Conservation (phyloP, 169 alveolate species). For the Cryptosporidium parvum region DNA sequence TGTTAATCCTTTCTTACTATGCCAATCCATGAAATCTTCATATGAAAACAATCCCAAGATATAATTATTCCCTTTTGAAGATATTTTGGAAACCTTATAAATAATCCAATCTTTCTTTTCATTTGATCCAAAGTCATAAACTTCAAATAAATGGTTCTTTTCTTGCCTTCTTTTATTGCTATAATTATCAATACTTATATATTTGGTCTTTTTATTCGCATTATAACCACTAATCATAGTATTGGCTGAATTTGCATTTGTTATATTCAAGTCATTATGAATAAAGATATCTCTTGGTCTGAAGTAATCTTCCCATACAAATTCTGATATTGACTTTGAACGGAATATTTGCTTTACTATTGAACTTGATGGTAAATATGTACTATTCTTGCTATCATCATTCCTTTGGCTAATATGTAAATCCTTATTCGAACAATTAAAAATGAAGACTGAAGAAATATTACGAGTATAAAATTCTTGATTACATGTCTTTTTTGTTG, state of each 20-base stretch:
- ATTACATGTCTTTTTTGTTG: background rate
- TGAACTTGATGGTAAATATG: background rate
- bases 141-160: conserved; percentile 23
- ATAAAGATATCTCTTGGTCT: conserved; percentile 31
- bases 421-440: conserved; percentile 29
- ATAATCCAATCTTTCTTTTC: conserved; percentile 52
- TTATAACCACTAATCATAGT: background rate
- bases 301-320: conserved; percentile 49
- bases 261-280: background rate
- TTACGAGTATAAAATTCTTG: background rate
- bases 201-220: conserved; percentile 1
- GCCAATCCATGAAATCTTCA: conserved; percentile 63
- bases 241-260: background rate
- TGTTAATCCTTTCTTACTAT: conserved; percentile 23
- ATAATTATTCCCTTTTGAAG: background rate
- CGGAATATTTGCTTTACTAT: conserved; percentile 22
- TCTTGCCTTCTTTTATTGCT: conserved; percentile 18
- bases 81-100: conserved; percentile 17
- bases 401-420: conserved; percentile 35
- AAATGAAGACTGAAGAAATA: conserved; percentile 25
- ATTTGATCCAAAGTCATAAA: conserved; percentile 52
- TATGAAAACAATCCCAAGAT: conserved; percentile 56
- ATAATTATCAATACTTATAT: conserved; percentile 18
- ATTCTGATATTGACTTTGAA: conserved; percentile 8
- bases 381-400: background rate